These are phyloP conservation scores for Cantharellus anzutake DNA, from an alignment of 768 basidiomycete species.

Conservation along the genomic window DNA sequence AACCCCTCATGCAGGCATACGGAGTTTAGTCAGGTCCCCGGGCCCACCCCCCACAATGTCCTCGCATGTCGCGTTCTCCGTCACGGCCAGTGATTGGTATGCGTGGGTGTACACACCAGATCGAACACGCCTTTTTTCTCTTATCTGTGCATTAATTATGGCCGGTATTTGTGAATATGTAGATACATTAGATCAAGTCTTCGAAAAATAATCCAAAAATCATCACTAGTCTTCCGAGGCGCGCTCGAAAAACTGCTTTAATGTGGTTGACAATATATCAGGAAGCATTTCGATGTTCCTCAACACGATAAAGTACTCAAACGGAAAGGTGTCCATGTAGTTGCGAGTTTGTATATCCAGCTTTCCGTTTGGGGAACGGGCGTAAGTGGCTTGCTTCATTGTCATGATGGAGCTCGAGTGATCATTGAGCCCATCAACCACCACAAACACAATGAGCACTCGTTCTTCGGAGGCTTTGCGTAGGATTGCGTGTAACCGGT, in stretches of 20 bases:
- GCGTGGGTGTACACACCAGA: no score
- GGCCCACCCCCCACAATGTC: no score
- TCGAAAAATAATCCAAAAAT: no score
- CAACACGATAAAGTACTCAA: conserved; percentile 92
- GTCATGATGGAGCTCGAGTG: conserved; percentile 55
- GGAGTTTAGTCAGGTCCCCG: no score
- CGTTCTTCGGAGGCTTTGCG: conserved; percentile 75
- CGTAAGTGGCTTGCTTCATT: conserved; percentile 85
- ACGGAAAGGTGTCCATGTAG: conserved; percentile 92
- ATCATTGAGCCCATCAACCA: conserved; percentile 73
- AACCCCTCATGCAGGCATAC: no score
- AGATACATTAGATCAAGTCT: no score
- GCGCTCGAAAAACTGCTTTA: conserved; percentile 84
- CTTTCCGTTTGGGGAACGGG: conserved; percentile 50
- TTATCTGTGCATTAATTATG: no score
- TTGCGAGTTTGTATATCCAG: conserved; percentile 79
- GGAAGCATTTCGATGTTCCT: conserved; percentile 81
- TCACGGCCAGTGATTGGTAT: no score
- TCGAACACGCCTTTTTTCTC: no score
- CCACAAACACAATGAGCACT: conserved; percentile 91
- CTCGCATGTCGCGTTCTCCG: no score
- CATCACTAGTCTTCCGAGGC: conserved; percentile 37
- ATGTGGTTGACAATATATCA: conserved; percentile 67
- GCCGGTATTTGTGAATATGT: no score
- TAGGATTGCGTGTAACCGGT: conserved; percentile 56